Conservation (phyloP, 495 filamentous ascomycete genomes). For the Aspergillus sparsus region DNA sequence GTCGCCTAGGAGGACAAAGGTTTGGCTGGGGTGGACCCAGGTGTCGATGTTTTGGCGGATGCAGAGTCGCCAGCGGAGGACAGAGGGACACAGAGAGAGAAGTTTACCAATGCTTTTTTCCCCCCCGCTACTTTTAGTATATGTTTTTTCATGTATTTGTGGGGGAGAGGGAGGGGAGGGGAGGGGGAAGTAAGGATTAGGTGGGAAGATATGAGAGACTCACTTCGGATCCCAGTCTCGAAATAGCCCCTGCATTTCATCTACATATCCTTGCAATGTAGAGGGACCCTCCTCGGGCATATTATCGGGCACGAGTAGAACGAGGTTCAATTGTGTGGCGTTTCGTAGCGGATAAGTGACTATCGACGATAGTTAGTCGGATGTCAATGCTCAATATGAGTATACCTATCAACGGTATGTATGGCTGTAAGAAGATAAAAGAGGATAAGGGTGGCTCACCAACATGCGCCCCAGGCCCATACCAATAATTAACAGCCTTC, state of each 20-base stretch:
- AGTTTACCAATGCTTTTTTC: conserved; percentile 34
- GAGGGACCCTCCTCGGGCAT: conserved; percentile 51
- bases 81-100: conserved; percentile 41
- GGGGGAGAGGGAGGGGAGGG: too few relatives aligned
- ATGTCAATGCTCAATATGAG: not conserved
- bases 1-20: conserved; percentile 61
- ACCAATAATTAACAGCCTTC: conserved; percentile 67
- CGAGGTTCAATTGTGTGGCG: conserved; percentile 63
- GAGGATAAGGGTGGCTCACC: conserved; percentile 21
- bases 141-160: not conserved
- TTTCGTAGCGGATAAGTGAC: conserved; percentile 63
- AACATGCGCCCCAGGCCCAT: conserved; percentile 62
- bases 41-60: conserved; percentile 51
- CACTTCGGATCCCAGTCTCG: conserved; percentile 58
- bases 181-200: too few relatives aligned
- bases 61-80: conserved; percentile 65
- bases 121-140: too few relatives aligned
- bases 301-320: conserved; percentile 67
- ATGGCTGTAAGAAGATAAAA: not conserved
- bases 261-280: conserved; percentile 55
- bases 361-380: not conserved
- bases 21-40: conserved; percentile 54
- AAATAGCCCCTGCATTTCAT: conserved; percentile 65
- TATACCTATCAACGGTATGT: not conserved
- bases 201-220: not conserved